Evolutionary conservation across 176 grass and related monocot species (phyloP).

Genomic region (Lolium multiflorum): DNA sequence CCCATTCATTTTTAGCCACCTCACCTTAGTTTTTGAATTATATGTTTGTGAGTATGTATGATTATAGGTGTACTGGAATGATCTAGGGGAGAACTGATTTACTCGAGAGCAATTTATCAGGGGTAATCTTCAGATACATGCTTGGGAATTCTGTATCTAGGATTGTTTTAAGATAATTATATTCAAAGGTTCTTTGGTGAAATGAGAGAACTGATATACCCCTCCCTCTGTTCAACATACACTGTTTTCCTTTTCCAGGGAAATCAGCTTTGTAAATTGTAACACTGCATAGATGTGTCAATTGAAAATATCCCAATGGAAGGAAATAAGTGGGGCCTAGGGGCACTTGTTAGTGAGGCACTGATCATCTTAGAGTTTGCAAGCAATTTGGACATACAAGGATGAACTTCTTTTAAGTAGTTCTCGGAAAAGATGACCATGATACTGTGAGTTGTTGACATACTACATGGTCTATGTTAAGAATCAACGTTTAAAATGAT

Average conservation of each 20-base stretch:
- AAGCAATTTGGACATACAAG: neutral
- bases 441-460: no score
- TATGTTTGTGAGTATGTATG: neutral
- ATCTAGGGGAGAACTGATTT: neutral
- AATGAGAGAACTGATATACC: neutral
- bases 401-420: no score
- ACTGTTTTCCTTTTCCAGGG: no score
- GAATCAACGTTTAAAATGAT: neutral
- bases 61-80: neutral
- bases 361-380: neutral
- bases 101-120: neutral
- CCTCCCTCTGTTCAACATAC: neutral
- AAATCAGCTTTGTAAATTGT: neutral
- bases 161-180: neutral
- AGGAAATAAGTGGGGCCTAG: neutral
- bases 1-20: neutral
- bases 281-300: neutral
- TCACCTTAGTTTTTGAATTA: neutral
- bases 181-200: neutral
- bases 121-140: neutral
- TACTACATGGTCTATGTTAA: no score
- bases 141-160: neutral
- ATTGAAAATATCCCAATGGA: neutral
- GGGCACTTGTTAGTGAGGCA: neutral
- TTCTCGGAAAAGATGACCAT: no score